Conservation (phyloP, 306 rosid genomes). For the Rosa multiflora region DNA sequence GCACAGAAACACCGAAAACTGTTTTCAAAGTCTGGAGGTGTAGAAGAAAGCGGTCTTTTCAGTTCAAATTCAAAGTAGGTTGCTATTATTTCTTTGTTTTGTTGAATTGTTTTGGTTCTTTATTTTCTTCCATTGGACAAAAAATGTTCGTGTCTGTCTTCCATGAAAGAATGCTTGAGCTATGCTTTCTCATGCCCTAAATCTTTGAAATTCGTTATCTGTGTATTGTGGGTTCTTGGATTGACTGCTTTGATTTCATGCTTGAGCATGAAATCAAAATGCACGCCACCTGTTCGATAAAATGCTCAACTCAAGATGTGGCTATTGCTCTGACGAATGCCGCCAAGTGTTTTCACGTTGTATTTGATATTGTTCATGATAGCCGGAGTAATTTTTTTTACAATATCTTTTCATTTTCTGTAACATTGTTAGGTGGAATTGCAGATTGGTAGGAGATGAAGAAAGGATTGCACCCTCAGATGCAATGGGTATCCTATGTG, state of each 20-base stretch:
- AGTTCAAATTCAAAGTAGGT: neutral
- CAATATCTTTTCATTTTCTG: neutral
- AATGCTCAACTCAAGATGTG: neutral
- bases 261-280: neutral
- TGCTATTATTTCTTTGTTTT: neutral
- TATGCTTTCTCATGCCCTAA: neutral
- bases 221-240: neutral
- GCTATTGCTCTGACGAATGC: neutral
- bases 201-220: neutral
- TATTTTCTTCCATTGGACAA: too few relatives aligned
- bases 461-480: slow-evolving; percentile 94
- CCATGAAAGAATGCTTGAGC: neutral
- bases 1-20: neutral
- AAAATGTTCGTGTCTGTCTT: neutral
- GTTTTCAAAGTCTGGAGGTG: neutral
- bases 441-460: slow-evolving; percentile 45
- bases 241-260: neutral
- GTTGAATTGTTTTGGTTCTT: neutral
- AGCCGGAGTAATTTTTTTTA: neutral
- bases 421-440: neutral
- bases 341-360: neutral
- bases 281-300: neutral
- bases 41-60: neutral
- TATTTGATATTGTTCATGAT: neutral
- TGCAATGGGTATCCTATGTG: slow-evolving; percentile 92